phyloP scores from a whole-genome alignment of 306 rosid species.

The Rosa chinensis region DNA sequence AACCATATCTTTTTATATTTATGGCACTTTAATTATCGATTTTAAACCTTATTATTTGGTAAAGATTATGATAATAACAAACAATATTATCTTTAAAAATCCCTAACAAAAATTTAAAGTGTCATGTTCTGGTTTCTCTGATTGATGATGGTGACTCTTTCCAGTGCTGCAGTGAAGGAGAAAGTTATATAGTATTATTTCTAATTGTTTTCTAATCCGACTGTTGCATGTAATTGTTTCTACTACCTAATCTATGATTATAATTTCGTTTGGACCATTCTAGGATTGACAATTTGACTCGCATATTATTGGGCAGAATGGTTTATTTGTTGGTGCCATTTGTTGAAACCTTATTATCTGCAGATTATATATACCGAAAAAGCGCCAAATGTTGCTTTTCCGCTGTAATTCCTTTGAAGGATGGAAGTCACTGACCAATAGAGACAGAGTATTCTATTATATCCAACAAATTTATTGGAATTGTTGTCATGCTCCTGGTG shows the following conservation, averaged over 20 bases:
- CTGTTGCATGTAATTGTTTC: neutral
- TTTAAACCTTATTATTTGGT: constrained; percentile 10
- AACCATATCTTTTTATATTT: neutral
- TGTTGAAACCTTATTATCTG: constrained; percentile 17
- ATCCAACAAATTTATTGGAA: neutral
- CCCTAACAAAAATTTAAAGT: neutral
- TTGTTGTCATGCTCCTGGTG: neutral
- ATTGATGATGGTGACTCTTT: constrained; percentile 1
- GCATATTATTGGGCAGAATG: neutral
- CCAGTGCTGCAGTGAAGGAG: neutral
- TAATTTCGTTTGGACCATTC: constrained; percentile 8
- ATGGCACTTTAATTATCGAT: neutral
- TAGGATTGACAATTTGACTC: neutral
- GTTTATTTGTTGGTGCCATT: constrained; percentile 29
- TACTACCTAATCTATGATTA: constrained; percentile 22
- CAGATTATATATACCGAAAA: neutral
- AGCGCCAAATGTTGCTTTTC: neutral
- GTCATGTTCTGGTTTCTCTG: constrained; percentile 4
- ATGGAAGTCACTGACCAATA: constrained; percentile 5
- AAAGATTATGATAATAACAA: neutral
- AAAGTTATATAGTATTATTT: neutral
- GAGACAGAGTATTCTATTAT: neutral
- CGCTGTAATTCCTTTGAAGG: neutral
- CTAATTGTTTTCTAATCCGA: neutral
- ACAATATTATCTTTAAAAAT: neutral